Percentiles rank a stretch among this genome's conserved stretches.
phyloP scores from a whole-genome alignment of 2,329 filamentous ascomycete genomes.

The Xylaria sp. region DNA sequence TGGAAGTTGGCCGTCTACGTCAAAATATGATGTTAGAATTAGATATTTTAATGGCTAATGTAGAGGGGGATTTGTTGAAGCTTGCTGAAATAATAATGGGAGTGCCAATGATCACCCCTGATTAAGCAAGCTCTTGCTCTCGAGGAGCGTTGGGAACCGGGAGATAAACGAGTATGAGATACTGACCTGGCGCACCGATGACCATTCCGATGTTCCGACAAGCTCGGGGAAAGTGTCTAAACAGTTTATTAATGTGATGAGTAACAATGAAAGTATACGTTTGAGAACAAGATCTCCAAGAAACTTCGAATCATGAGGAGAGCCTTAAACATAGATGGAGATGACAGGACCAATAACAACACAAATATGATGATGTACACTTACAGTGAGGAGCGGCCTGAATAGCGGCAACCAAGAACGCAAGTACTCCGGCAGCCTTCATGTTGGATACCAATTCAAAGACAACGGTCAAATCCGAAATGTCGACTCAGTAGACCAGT shows the following conservation, averaged over 20 bases:
- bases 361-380: slow-evolving; percentile 17
- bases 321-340: not conserved
- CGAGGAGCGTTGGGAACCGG: not conserved
- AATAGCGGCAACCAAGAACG: slow-evolving; percentile 38
- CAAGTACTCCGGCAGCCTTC: slow-evolving; percentile 38
- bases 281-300: not conserved
- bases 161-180: not conserved
- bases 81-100: not conserved
- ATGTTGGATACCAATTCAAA: slow-evolving; percentile 36
- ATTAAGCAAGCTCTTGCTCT: slow-evolving; percentile 17
- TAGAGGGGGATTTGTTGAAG: not conserved
- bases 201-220: slow-evolving; percentile 47
- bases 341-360: not conserved
- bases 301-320: not conserved
- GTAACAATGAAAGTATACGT: not conserved
- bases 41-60: no score
- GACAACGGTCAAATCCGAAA: not conserved
- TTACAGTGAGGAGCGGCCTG: slow-evolving; percentile 48
- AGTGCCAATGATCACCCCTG: not conserved
- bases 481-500: not conserved
- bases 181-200: slow-evolving; percentile 49
- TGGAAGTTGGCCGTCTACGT: slow-evolving; percentile 57
- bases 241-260: not conserved
- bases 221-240: slow-evolving; percentile 51
- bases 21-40: not conserved